phyloP scores from a whole-genome alignment of 371 early-diverging fungal genomes.

The Phascolomyces articulosus region DNA sequence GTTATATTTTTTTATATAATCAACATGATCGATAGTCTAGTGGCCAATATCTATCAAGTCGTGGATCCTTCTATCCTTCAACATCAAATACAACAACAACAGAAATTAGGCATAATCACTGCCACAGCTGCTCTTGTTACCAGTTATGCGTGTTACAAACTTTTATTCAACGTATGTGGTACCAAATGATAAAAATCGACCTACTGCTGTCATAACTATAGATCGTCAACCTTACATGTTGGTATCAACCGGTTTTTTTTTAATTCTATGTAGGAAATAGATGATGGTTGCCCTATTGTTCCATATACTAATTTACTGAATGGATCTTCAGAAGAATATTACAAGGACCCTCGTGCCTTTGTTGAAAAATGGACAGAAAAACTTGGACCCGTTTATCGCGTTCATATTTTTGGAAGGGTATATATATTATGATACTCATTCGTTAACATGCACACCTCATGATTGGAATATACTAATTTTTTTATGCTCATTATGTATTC shows the following conservation, averaged over 20 bases:
- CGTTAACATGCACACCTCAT: not conserved
- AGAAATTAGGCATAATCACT: not conserved
- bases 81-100: not conserved
- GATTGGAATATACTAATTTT: no score
- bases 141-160: not conserved
- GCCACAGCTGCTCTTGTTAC: not conserved
- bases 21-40: no score
- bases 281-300: conserved; percentile 14
- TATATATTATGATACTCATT: not conserved
- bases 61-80: not conserved
- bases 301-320: conserved; percentile 24
- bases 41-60: no score
- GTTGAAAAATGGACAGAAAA: conserved; percentile 21
- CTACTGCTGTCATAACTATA: no score
- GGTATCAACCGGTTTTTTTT: no score
- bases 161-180: not conserved
- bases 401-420: conserved; percentile 35
- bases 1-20: no score
- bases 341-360: conserved; percentile 21
- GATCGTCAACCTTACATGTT: no score
- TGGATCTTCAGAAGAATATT: conserved; percentile 25
- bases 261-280: not conserved
- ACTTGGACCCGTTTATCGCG: conserved; percentile 28
- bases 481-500: not conserved
- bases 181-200: no score